Percentiles rank a stretch among this genome's conserved stretches.
phyloP scores from a whole-genome alignment of 805 yeast genomes.

The Babjeviella inositovora region DNA sequence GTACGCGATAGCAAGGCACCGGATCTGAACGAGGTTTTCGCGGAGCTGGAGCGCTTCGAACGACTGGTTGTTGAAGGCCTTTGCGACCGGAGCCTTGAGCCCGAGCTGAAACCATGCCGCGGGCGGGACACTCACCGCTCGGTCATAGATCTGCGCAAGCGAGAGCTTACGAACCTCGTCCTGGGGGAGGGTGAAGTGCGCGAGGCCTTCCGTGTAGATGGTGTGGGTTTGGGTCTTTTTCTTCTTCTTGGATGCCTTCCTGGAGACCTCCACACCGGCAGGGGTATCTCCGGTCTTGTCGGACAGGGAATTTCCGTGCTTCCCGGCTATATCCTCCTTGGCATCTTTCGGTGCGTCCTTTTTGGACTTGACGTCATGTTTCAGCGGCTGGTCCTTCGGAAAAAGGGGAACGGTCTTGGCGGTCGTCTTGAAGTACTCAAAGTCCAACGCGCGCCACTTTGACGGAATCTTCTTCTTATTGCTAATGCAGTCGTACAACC shows the following conservation, averaged over 20 bases:
- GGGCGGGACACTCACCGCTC: constrained; percentile 42
- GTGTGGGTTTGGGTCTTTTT: constrained; percentile 4
- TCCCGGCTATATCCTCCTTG: too few species aligned
- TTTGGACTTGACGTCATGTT: too few species aligned
- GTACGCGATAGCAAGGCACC: constrained; percentile 53
- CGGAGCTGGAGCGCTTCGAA: constrained; percentile 38
- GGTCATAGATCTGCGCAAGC: constrained; percentile 47
- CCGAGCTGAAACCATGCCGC: constrained; percentile 52
- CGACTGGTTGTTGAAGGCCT: constrained; percentile 49
- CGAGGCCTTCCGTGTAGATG: constrained; percentile 24
- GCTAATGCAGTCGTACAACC: constrained; percentile 27
- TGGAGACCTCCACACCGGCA: constrained; percentile 3
- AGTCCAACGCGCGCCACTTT: constrained; percentile 39
- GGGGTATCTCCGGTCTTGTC: too few species aligned
- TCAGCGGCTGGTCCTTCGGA: not conserved
- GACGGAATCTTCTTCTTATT: constrained; percentile 28
- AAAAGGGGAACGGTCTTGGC: too few species aligned
- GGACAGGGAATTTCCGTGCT: too few species aligned
- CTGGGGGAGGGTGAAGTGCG: constrained; percentile 31
- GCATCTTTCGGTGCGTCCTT: too few species aligned
- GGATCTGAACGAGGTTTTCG: constrained; percentile 39
- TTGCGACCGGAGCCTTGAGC: constrained; percentile 45
- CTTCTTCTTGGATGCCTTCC: constrained; percentile 6
- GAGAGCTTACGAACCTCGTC: constrained; percentile 38
- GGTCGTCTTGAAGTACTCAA: constrained; percentile 28